phyloP scores from a whole-genome alignment of 116 monocot genomes.

The Zostera marina region DNA sequence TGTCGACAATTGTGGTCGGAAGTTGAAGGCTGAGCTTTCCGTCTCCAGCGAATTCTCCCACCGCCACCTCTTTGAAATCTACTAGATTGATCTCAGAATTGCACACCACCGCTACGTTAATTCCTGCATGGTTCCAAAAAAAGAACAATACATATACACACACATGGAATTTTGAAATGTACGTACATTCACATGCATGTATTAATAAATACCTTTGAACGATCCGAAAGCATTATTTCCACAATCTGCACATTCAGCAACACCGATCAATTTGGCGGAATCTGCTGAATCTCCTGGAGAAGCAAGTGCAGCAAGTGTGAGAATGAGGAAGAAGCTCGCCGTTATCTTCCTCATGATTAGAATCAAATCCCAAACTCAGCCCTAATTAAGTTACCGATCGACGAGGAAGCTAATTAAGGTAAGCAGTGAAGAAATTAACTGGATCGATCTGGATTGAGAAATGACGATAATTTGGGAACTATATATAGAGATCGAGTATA shows the following conservation, averaged over 20 bases:
- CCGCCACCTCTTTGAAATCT: slow-evolving; percentile 19
- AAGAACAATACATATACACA: neutral
- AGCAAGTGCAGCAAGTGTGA: neutral
- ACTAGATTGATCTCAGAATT: slow-evolving; percentile 18
- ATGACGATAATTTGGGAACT: too few relatives aligned
- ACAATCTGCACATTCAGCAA: neutral
- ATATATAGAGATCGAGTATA: too few relatives aligned
- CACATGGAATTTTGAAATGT: neutral
- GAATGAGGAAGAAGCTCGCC: too few relatives aligned
- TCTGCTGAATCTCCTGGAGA: neutral
- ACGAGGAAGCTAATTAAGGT: too few relatives aligned
- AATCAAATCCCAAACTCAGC: too few relatives aligned
- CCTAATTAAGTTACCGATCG: too few relatives aligned
- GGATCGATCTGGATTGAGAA: too few relatives aligned
- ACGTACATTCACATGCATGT: neutral
- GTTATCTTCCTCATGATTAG: too few relatives aligned
- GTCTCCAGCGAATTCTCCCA: slow-evolving; percentile 22
- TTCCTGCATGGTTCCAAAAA: slow-evolving; percentile 26
- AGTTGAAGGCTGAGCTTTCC: slow-evolving; percentile 39
- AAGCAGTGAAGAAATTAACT: too few relatives aligned
- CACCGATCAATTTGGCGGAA: neutral
- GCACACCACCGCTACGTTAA: slow-evolving; percentile 51
- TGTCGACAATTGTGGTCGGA: slow-evolving; percentile 15
- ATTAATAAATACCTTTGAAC: neutral
- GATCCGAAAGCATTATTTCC: neutral